Evolutionary conservation across 1,284 basidiomycete species (phyloP), one percentile per base, ranked within the genome.

Genomic region (Psilocybe mexicana): DNA sequence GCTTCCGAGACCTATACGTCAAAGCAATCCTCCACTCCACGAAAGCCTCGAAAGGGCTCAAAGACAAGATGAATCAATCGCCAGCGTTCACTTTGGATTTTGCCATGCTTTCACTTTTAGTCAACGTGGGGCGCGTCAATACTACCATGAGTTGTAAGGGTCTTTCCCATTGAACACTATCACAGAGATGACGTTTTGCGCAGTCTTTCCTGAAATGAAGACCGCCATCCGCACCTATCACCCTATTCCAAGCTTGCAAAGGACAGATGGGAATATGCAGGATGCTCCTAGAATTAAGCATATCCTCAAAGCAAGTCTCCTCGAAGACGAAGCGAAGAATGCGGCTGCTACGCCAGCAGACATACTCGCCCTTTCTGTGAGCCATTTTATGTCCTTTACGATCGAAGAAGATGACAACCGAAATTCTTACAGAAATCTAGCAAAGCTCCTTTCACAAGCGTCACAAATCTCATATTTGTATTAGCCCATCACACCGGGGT

Each of bases 201-300:
- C 66, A 88, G 86, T 88, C 71, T 88, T 88, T 67, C 84, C 84
- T 26, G 90, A 92, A 74, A 92, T 93, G 90, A 87, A 88, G 72
- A 93, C 92, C 1, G 79, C 88, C 11, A 79, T 93, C 63, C 80
- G 91, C 59, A 90, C 88, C 40, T 94, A 93, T 72, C 91, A 93
- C 68, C 90, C 92, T 6, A 81, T 94, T 10, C 91, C 92, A 28
- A 83, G 84, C 11, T 76, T 94, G n/a, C 90, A 93, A 68, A 84
- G 84, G 64, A 87, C 87, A 4, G 79, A 83, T 56, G 85, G 86
- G 14, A 90, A 91, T 70, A 79, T 93, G 60, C 90, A 92, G 67
- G 92, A 93, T 69, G 89, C 90, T 4, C 90, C 91, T 24, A 80
- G 92, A 53, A 89, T 94, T 71, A 90, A 89, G 69, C 81, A 83